Conservation (phyloP, 192 early-diverging fungal genomes). For the Rhizophagus prolifer region DNA sequence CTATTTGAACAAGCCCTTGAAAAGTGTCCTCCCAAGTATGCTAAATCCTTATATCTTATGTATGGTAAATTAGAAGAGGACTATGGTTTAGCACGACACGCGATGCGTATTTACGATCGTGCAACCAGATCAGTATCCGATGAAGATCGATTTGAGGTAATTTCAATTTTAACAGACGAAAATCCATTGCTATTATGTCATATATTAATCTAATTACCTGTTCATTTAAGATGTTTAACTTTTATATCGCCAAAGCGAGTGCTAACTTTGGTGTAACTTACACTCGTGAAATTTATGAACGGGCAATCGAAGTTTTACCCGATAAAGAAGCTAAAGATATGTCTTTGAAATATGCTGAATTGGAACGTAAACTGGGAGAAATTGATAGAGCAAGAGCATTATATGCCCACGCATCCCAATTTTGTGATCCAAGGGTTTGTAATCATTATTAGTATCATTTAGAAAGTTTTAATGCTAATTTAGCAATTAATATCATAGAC, state of each 20-base stretch:
- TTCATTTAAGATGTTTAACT: constrained; percentile 66
- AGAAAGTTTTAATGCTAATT: neutral
- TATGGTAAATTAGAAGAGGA: constrained; percentile 93
- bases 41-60: constrained; percentile 82
- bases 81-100: constrained; percentile 85
- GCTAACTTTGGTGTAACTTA: constrained; percentile 84
- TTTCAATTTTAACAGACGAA: neutral
- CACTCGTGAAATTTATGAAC: constrained; percentile 88
- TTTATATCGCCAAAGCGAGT: constrained; percentile 88
- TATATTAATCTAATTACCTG: neutral
- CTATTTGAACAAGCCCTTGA: constrained; percentile 94
- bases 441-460: neutral
- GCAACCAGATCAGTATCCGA: constrained; percentile 78
- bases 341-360: constrained; percentile 77
- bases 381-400: constrained; percentile 92
- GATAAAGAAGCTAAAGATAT: constrained; percentile 78
- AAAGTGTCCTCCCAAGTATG: constrained; percentile 81
- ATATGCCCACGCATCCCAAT: constrained; percentile 81
- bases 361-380: constrained; percentile 91
- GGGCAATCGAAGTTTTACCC: constrained; percentile 84
- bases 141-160: constrained; percentile 69
- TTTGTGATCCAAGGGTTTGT: constrained; percentile 80
- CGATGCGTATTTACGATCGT: constrained; percentile 92
- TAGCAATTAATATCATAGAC: constrained; percentile 25
- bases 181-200: neutral